Conservation (phyloP, 495 filamentous ascomycete species). For the Clavariopsis aquatica region DNA sequence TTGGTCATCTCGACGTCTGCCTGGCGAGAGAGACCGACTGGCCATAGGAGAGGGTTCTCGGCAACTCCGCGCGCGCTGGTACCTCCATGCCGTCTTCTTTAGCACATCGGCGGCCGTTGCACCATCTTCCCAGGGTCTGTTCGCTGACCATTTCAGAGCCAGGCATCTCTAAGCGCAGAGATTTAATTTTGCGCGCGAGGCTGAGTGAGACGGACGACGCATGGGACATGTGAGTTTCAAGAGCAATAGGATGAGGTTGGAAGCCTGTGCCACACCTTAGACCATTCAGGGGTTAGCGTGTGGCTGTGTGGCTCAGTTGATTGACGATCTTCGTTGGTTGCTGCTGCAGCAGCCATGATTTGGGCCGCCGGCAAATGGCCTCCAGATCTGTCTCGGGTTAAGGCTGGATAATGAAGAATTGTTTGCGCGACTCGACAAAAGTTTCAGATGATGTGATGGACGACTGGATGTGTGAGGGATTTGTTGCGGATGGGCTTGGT, state of each 20-base stretch:
- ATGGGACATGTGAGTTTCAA: constrained; percentile 8
- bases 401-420: not conserved
- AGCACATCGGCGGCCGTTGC: not conserved
- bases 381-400: not conserved
- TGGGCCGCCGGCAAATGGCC: not conserved
- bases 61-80: not conserved
- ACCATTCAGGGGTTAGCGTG: constrained; percentile 6
- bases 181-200: not conserved
- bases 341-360: not conserved
- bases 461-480: not conserved
- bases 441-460: not conserved
- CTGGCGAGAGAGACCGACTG: not conserved
- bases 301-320: constrained; percentile 12
- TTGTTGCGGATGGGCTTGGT: constrained; percentile 5
- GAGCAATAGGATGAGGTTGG: not conserved
- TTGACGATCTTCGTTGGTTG: constrained; percentile 5
- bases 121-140: not conserved
- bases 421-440: not conserved
- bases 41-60: not conserved
- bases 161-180: constrained; percentile 2
- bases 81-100: not conserved
- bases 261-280: constrained; percentile 17
- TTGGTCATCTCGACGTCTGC: not conserved
- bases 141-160: not conserved
- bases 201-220: constrained; percentile 17